A percentile compares a stretch with the other conserved stretches of the same genome.
These are phyloP conservation scores for California macrophylla DNA, from an alignment of 441 rosid genomes.

Conservation along the genomic window DNA sequence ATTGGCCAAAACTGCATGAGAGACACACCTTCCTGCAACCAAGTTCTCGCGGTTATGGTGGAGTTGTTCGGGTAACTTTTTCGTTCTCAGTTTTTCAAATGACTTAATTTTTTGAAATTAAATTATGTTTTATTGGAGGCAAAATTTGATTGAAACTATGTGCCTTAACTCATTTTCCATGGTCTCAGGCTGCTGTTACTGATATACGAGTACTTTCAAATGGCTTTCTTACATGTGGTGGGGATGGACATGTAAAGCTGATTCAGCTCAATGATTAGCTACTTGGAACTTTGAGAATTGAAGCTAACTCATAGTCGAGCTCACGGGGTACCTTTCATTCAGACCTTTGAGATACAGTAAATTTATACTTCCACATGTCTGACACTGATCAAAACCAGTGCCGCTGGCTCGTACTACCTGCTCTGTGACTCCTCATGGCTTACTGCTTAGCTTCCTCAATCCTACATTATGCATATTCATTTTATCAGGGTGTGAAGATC, in stretches of 20 bases:
- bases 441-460: too few relatives aligned
- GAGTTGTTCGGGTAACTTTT: slow-evolving; percentile 65
- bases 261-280: slow-evolving; percentile 38
- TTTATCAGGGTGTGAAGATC: not conserved
- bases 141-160: not conserved
- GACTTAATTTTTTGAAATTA: not conserved
- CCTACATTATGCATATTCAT: too few relatives aligned
- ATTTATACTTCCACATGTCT: not conserved
- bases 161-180: slow-evolving; percentile 14
- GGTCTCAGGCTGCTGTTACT: slow-evolving; percentile 75
- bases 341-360: not conserved
- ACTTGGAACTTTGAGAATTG: slow-evolving; percentile 18
- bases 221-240: slow-evolving; percentile 83
- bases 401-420: not conserved
- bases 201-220: slow-evolving; percentile 71
- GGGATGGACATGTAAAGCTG: slow-evolving; percentile 76
- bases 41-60: slow-evolving; percentile 81
- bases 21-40: slow-evolving; percentile 76
- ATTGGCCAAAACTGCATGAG: slow-evolving; percentile 91
- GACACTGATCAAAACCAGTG: not conserved
- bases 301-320: not conserved
- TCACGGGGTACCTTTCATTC: not conserved
- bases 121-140: not conserved
- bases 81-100: not conserved
- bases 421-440: not conserved